Percentiles rank a stretch among this genome's conserved stretches.
Conservation (phyloP, 2,329 filamentous ascomycete species). For the Ophiostoma montium region DNA sequence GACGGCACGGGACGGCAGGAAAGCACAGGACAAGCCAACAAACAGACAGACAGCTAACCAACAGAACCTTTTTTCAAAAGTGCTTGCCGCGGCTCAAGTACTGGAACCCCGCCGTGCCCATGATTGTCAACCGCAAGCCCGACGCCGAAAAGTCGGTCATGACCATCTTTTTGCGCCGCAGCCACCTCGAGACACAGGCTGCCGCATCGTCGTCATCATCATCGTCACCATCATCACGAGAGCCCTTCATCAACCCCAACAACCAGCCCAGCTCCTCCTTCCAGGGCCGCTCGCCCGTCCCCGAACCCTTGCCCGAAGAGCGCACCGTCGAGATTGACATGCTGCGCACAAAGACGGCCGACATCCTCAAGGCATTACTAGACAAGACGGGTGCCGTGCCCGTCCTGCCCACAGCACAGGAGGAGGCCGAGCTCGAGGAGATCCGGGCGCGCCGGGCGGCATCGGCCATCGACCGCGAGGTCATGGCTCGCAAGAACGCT, state of each 20-base stretch:
- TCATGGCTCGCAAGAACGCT: slow-evolving; percentile 36
- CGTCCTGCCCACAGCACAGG: slow-evolving; percentile 43
- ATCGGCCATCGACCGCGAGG: slow-evolving; percentile 39
- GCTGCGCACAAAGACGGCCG: slow-evolving; percentile 43
- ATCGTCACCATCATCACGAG: not conserved
- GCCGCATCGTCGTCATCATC: not conserved
- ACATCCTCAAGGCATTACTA: slow-evolving; percentile 51
- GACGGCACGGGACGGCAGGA: not conserved
- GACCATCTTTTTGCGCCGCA: slow-evolving; percentile 47
- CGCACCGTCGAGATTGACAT: slow-evolving; percentile 45
- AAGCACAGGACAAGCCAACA: not conserved
- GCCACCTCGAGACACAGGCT: not conserved
- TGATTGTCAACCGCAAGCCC: slow-evolving; percentile 60
- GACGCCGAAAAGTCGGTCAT: slow-evolving; percentile 46
- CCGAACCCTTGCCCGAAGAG: slow-evolving; percentile 33
- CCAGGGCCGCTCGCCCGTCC: slow-evolving; percentile 33
- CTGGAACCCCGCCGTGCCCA: slow-evolving; percentile 75
- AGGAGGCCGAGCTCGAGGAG: slow-evolving; percentile 47
- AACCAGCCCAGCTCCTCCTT: slow-evolving; percentile 34
- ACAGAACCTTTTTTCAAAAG: slow-evolving; percentile 76
- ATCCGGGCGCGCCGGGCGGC: slow-evolving; percentile 39
- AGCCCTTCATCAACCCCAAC: slow-evolving; percentile 12
- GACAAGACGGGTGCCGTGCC: slow-evolving; percentile 44
- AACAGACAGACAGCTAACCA: not conserved
- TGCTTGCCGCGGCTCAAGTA: slow-evolving; percentile 81